Evolutionary conservation across 305 asterid genomes (phyloP), one percentile per base, ranked within the genome.

Genomic region (Fraxinus floribunda): DNA sequence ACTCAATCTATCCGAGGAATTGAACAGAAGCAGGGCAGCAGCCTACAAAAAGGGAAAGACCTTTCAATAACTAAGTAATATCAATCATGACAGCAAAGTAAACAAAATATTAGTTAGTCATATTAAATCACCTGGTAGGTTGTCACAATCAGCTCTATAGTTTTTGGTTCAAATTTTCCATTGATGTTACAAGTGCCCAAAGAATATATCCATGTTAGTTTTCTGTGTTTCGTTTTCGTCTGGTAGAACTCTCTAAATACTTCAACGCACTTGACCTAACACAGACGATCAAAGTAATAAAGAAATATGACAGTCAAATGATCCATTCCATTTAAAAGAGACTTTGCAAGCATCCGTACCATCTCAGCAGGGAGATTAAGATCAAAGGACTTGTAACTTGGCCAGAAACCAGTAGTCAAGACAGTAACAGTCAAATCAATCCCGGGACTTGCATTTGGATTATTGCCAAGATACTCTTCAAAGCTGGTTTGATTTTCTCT

Each of bases 381-480:
- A 89, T 94, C 98, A 49, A 88, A 92, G 76, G 98, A 93, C 89
- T 97, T 97, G 91, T 94, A 97, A 85, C 97, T 97, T 78, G 99
- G 98, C 99, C 98, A 97, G 89, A 94, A 94, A 29, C 98, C 98
- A 46, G 99, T 92, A 18, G 97, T 94, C 79, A 97, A 92, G 84
- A 94, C 98, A 52, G 98, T 94, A 79, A 97, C 98, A 4, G 98
- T 97, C 89, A 94, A 89, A 83, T 94, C 99, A 79, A 93, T 93
- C 78, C 98, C 98, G 10, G 98, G 98, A 85, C 87, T 91, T 78
- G 91, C 97, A 86, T 80, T 84, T 36, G 91, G 86, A 84, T 88
- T 93, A 75, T 79, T 87, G 83, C 85, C 76, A 77, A 94, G 93
- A 83, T 97, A 93, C 80, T 94, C 97, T 92, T 91, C 97, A 87